phyloP scores from a whole-genome alignment of 371 early-diverging fungal species.

The Fennellomyces sp. region DNA sequence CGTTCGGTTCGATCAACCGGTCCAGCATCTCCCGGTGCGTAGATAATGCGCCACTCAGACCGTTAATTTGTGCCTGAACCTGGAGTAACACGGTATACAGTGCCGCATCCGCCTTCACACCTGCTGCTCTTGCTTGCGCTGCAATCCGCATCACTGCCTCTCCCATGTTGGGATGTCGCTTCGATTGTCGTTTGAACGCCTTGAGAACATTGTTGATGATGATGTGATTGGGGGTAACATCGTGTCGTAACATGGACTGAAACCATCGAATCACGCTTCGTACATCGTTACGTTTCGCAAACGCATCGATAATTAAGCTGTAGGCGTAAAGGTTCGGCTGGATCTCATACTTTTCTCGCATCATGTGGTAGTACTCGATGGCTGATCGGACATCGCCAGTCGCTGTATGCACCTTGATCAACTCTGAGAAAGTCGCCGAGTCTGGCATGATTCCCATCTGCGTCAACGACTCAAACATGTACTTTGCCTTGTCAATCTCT shows the following conservation, averaged over 20 bases:
- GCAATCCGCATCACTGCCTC: conserved; percentile 29
- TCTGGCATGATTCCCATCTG: conserved; percentile 45
- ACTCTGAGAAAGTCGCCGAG: conserved; percentile 47
- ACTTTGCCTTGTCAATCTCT: conserved; percentile 28
- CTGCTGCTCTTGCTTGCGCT: conserved; percentile 32
- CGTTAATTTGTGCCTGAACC: conserved; percentile 30
- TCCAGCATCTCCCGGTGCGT: conserved; percentile 45
- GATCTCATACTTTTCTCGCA: conserved; percentile 14
- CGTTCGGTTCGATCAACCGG: conserved; percentile 34
- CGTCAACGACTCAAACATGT: conserved; percentile 40
- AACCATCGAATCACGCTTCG: conserved; percentile 45
- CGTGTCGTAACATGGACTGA: conserved; percentile 32
- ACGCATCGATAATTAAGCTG: conserved; percentile 52
- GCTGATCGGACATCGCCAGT: conserved; percentile 21
- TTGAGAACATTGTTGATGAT: conserved; percentile 33
- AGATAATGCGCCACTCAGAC: conserved; percentile 31
- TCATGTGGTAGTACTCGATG: conserved; percentile 37
- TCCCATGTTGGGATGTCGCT: conserved; percentile 8
- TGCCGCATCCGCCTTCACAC: conserved; percentile 38
- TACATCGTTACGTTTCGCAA: conserved; percentile 22
- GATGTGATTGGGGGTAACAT: conserved; percentile 34
- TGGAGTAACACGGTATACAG: conserved; percentile 45
- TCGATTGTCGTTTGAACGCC: conserved; percentile 18
- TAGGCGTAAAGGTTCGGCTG: conserved; percentile 54
- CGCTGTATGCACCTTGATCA: conserved; percentile 43